Percentiles rank a stretch among this genome's conserved stretches.
Conservation (phyloP, 805 yeast species). For the Wickerhamia fluorescens region DNA sequence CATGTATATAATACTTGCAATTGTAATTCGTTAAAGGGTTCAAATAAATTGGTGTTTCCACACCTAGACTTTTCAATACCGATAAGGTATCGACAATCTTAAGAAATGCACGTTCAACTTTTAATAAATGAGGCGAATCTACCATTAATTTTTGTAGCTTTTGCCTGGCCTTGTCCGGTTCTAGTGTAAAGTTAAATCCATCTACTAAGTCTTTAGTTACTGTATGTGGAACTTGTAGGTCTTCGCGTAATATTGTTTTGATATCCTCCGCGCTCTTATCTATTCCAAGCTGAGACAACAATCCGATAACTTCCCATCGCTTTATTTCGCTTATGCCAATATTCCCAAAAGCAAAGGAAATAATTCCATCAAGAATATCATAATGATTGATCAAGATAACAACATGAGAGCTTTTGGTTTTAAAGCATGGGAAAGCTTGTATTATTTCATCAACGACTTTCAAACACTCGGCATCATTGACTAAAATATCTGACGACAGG, state of each 20-base stretch:
- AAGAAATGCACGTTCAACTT: conserved; percentile 55
- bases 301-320: conserved; percentile 56
- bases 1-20: conserved; percentile 67
- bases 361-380: conserved; percentile 64
- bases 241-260: conserved; percentile 33
- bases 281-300: conserved; percentile 71
- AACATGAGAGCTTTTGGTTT: conserved; percentile 39
- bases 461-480: conserved; percentile 83
- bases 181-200: conserved; percentile 65
- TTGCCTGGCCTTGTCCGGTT: conserved; percentile 55
- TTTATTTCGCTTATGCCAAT: conserved; percentile 61
- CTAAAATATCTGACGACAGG: conserved; percentile 37
- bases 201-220: conserved; percentile 72
- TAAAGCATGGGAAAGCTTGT: conserved; percentile 59
- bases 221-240: conserved; percentile 72
- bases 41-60: conserved; percentile 49
- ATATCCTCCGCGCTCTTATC: conserved; percentile 59
- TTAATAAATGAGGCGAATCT: conserved; percentile 57
- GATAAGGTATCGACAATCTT: conserved; percentile 56
- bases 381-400: conserved; percentile 70
- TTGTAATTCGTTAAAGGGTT: conserved; percentile 85
- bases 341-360: conserved; percentile 66
- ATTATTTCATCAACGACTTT: conserved; percentile 75
- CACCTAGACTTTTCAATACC: conserved; percentile 51
- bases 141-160: conserved; percentile 65